phyloP scores from a whole-genome alignment of 2,329 filamentous ascomycete species.

The Clonostachys rosea region DNA sequence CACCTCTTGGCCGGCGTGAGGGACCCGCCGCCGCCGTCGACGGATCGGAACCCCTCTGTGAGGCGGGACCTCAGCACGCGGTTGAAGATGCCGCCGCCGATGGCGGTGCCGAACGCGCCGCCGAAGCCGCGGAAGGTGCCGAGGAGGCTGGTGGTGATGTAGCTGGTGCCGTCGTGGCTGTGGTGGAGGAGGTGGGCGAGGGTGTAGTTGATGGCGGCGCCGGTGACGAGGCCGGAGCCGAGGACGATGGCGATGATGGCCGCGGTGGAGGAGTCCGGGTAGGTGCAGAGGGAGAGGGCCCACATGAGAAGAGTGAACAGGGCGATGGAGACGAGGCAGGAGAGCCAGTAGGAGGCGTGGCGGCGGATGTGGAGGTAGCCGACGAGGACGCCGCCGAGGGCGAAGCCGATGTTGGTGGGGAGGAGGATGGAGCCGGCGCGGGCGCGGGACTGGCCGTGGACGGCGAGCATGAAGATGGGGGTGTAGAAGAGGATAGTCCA shows the following conservation, averaged over 20 bases:
- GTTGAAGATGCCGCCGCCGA: constrained; percentile 72
- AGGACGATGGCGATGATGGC: constrained; percentile 60
- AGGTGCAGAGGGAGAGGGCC: constrained; percentile 49
- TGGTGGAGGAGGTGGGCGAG: constrained; percentile 76
- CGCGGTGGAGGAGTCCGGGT: constrained; percentile 39
- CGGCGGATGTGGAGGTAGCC: constrained; percentile 74
- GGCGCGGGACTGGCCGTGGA: constrained; percentile 65
- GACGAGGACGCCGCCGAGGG: constrained; percentile 65
- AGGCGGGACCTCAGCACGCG: constrained; percentile 54
- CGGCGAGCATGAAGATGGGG: constrained; percentile 74
- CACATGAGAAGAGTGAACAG: constrained; percentile 59
- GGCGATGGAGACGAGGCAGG: constrained; percentile 53
- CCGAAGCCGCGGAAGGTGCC: constrained; percentile 80
- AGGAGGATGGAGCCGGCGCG: constrained; percentile 72
- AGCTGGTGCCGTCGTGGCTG: constrained; percentile 61
- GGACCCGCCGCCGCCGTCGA: constrained; percentile 30
- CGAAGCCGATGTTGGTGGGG: constrained; percentile 79
- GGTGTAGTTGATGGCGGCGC: constrained; percentile 74
- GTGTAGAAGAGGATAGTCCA: constrained; percentile 80
- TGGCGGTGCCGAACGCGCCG: constrained; percentile 73
- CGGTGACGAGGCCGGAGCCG: constrained; percentile 67
- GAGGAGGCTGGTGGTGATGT: constrained; percentile 70
- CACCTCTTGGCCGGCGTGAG: constrained; percentile 23
- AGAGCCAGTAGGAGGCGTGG: constrained; percentile 66
- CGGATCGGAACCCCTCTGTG: constrained; percentile 46